Percentiles rank a stretch among this genome's conserved stretches.
Evolutionary conservation across 2,329 filamentous ascomycete genomes (phyloP).

Genomic region (Ascochyta rabiei): DNA sequence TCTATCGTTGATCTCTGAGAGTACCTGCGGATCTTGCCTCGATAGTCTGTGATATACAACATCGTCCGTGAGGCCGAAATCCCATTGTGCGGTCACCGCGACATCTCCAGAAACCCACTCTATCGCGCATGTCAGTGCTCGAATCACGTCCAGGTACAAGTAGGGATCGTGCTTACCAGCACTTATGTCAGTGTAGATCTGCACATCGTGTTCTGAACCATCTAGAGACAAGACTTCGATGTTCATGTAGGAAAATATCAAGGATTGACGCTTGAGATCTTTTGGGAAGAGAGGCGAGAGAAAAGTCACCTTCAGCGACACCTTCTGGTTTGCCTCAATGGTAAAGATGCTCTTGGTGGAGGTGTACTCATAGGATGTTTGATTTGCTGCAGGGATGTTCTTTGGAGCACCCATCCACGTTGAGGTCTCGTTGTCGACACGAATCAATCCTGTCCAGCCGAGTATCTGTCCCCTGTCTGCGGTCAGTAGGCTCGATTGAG

Average conservation of each 20-base stretch:
- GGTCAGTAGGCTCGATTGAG: conserved; percentile 53
- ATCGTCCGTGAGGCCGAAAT: conserved; percentile 73
- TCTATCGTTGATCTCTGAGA: conserved; percentile 74
- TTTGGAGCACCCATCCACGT: conserved; percentile 67
- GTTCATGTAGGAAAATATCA: conserved; percentile 79
- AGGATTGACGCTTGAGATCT: conserved; percentile 77
- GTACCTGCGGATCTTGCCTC: conserved; percentile 65
- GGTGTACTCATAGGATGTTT: conserved; percentile 66
- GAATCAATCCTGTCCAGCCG: conserved; percentile 66
- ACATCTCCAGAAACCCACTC: conserved; percentile 75
- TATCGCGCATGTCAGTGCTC: conserved; percentile 42
- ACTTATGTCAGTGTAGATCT: conserved; percentile 75
- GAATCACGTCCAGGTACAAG: not conserved
- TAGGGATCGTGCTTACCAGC: conserved; percentile 59
- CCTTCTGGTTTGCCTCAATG: conserved; percentile 54
- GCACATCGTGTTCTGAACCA: conserved; percentile 55
- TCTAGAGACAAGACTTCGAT: conserved; percentile 71
- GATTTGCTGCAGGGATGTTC: conserved; percentile 72
- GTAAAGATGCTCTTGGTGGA: conserved; percentile 40
- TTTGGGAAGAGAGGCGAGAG: conserved; percentile 81
- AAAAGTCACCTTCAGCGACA: conserved; percentile 68
- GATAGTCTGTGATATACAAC: conserved; percentile 70
- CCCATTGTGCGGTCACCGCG: conserved; percentile 69
- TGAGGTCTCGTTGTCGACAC: conserved; percentile 62
- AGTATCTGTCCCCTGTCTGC: conserved; percentile 72